phyloP scores from a whole-genome alignment of 139 green algal genomes.

The Spirogloea muscicola region DNA sequence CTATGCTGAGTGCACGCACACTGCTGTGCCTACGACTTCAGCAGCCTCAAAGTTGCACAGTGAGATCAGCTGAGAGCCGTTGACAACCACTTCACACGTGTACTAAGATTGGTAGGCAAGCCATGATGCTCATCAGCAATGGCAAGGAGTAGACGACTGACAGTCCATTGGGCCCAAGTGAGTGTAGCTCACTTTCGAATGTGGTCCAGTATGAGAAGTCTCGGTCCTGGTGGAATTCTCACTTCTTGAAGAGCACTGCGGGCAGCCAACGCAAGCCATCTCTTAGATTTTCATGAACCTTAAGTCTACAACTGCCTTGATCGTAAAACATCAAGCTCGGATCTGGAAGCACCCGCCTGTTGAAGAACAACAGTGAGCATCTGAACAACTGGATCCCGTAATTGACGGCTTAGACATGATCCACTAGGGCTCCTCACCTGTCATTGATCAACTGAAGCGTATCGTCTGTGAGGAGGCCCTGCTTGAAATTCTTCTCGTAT shows the following conservation, averaged over 20 bases:
- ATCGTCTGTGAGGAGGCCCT: conserved; percentile 78
- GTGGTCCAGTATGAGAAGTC: conserved; percentile 91
- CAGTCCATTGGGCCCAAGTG: too few species aligned
- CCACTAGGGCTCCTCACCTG: neutral
- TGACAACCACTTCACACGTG: too few species aligned
- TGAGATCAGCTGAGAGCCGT: too few species aligned
- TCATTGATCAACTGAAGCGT: conserved; percentile 69
- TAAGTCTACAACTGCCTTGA: conserved; percentile 8
- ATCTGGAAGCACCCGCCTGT: too few species aligned
- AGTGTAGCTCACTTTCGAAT: conserved; percentile 15
- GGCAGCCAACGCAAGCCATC: neutral
- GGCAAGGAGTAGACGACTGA: too few species aligned
- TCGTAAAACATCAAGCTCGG: neutral
- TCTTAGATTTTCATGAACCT: conserved; percentile 7
- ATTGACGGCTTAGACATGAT: neutral
- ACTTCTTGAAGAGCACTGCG: conserved; percentile 68
- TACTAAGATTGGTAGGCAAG: too few species aligned
- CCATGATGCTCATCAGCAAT: too few species aligned
- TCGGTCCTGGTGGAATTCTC: conserved; percentile 82
- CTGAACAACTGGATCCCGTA: too few species aligned
- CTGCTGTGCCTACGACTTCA: too few species aligned
- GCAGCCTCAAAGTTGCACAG: too few species aligned
- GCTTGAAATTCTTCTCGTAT: conserved; percentile 91
- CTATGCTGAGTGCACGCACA: too few species aligned
- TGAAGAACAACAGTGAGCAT: too few species aligned